Percentiles rank a stretch among this genome's conserved stretches.
Conservation (phyloP, 2,329 filamentous ascomycete genomes). For the Penicillium sumatraense region DNA sequence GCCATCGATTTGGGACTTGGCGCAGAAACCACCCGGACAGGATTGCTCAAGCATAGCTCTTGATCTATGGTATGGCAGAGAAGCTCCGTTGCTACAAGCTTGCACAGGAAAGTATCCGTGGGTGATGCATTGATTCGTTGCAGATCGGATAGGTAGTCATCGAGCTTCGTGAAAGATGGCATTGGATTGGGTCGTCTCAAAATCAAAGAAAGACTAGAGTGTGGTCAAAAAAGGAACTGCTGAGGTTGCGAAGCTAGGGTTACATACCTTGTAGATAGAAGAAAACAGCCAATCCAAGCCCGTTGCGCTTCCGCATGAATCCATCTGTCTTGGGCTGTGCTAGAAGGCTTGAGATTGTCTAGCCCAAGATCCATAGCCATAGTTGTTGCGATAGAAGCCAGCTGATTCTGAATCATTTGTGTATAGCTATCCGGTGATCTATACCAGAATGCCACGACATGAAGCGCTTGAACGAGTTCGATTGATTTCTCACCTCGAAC, state of each 20-base stretch:
- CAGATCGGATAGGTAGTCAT: conserved; percentile 8
- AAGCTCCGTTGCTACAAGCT: background rate
- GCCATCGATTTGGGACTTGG: background rate
- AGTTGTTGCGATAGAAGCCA: conserved; percentile 2
- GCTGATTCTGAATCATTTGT: conserved; percentile 11
- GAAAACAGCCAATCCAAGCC: background rate
- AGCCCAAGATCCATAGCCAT: conserved; percentile 16
- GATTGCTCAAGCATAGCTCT: background rate
- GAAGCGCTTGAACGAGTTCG: conserved; percentile 15
- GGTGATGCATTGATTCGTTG: background rate
- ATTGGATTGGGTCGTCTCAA: conserved; percentile 9
- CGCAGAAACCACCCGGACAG: background rate
- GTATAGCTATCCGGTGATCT: conserved; percentile 12
- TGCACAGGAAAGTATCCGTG: conserved; percentile 11
- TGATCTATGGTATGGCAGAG: background rate
- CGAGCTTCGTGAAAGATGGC: background rate
- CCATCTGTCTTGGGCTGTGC: background rate
- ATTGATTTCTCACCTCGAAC: conserved; percentile 13
- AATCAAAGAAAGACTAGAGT: conserved; percentile 10
- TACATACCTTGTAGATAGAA: background rate
- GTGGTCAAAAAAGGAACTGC: background rate
- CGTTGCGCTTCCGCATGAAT: background rate
- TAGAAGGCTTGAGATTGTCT: background rate
- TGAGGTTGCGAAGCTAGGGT: background rate
- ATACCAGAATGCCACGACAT: conserved; percentile 14